Evolutionary conservation across 2,329 filamentous ascomycete species (phyloP), one percentile per base, ranked within the genome.

Genomic region (Meredithiella fracta): DNA sequence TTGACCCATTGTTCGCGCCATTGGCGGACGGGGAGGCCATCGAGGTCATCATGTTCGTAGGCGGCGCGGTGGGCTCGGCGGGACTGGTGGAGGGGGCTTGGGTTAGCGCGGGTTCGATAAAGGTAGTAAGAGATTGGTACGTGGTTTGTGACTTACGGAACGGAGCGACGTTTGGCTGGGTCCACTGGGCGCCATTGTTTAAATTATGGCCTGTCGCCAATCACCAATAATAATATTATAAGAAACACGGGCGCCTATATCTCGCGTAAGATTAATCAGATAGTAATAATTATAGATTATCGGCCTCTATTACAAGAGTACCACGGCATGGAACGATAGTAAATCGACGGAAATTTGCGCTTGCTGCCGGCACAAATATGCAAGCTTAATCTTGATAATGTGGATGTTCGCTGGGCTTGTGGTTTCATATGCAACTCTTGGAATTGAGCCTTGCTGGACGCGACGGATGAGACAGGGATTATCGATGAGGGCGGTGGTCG

Each of bases 1-100:
- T 72, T 83, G 57, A 87, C 76, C 69, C 73, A 73, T 58, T 85
- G 80, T 60, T 85, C 81, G 56, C 86, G 82, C 85, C 89, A 97
- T 77, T 94, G 88, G 64, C 89, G 84, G 58, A 96, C 85, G 15
- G 91, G 91, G 9, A 96, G 76, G 59, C 89, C 77, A 68, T 81
- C 78, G 56, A 80, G 80, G 60, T 80, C 77, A 63, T 81, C 78
- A 62, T 79, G 77, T 61, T 81, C 78, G 60, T 77, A 79, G 53
- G 72, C 75, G 60, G 73, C 69, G 57, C 78, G 73, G 60, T 75
- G 75, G 60, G 77, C 76, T 60, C 78, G 75, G 65, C 78, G 71
- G 54, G 77, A 80, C 69, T 78, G 66, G 47, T 42, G 15, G 9
- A 49, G 23, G 9, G 11, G 9, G 17, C 3, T 47, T 22, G 44